Evolutionary conservation across 129 eudicot genomes (phyloP).

Genomic region (Saussurea involucrata): DNA sequence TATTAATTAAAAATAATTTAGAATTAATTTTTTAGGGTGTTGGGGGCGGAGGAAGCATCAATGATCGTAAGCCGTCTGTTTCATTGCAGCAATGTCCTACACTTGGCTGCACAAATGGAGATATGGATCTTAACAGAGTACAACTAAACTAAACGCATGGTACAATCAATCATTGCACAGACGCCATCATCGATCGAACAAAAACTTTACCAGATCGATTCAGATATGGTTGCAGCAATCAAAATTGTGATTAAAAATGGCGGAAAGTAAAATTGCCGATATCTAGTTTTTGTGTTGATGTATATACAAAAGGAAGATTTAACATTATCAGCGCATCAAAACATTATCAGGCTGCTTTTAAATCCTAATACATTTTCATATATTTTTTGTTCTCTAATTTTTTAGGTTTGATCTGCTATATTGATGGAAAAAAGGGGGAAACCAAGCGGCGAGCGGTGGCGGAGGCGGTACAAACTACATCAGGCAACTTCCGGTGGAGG

Average conservation of each 20-base stretch:
- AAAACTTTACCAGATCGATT: neutral
- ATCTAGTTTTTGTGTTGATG: neutral
- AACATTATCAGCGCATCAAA: constrained; percentile 39
- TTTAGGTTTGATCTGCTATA: constrained; percentile 16
- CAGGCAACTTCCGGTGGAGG: constrained; percentile 48
- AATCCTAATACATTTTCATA: constrained; percentile 17
- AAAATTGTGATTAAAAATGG: neutral
- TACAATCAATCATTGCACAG: constrained; percentile 10
- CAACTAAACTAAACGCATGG: neutral
- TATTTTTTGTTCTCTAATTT: neutral
- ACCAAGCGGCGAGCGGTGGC: neutral
- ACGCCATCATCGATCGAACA: neutral
- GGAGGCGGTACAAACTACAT: constrained; percentile 1
- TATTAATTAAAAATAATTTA: neutral
- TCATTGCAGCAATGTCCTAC: constrained; percentile 6
- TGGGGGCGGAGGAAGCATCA: neutral
- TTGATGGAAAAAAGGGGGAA: neutral
- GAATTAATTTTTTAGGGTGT: neutral
- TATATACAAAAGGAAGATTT: constrained; percentile 15
- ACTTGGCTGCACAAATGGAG: constrained; percentile 26
- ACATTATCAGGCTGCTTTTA: constrained; percentile 30
- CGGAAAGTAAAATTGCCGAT: neutral
- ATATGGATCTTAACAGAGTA: neutral
- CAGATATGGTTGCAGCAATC: neutral
- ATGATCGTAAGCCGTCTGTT: constrained; percentile 8